Evolutionary conservation across 805 yeast genomes (phyloP).

Genomic region (Ogataea polymorpha): DNA sequence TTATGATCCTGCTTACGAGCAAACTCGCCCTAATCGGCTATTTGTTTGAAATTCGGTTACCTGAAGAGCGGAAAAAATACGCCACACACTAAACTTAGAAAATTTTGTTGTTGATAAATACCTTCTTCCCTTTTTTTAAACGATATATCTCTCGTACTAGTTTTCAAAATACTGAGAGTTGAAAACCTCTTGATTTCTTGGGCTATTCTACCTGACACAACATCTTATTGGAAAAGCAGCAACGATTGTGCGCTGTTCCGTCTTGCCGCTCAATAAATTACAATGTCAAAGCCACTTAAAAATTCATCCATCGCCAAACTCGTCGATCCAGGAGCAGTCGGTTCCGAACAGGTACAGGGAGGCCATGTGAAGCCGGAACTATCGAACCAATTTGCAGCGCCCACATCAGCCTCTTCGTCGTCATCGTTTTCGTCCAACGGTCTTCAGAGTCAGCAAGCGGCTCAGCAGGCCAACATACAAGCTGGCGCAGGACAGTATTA

Average conservation of each 20-base stretch:
- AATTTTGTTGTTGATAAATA: conserved; percentile 6
- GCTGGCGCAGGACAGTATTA: conserved; percentile 18
- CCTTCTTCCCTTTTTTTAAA: neutral
- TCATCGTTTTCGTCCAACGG: conserved; percentile 6
- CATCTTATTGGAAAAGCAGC: neutral
- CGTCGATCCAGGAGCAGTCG: conserved; percentile 8
- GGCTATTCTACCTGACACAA: neutral
- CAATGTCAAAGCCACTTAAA: conserved; percentile 11
- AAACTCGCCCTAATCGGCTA: too few relatives aligned
- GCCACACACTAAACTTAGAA: conserved; percentile 8
- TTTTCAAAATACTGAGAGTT: too few relatives aligned
- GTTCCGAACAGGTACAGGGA: neutral
- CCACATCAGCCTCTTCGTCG: conserved; percentile 9
- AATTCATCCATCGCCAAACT: conserved; percentile 13
- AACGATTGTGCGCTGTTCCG: neutral
- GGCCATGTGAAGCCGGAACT: conserved; percentile 5
- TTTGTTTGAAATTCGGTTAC: too few relatives aligned
- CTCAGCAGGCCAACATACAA: conserved; percentile 14
- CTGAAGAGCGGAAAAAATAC: neutral
- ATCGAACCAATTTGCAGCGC: conserved; percentile 9
- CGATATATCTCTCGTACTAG: too few relatives aligned
- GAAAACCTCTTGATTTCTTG: too few relatives aligned
- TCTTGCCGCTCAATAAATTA: conserved; percentile 5
- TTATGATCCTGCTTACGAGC: too few relatives aligned
- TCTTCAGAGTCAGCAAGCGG: conserved; percentile 14